Percentiles rank a stretch among this genome's conserved stretches.
phyloP scores from a whole-genome alignment of 2,329 filamentous ascomycete species.

The Mycocentrospora acerina region DNA sequence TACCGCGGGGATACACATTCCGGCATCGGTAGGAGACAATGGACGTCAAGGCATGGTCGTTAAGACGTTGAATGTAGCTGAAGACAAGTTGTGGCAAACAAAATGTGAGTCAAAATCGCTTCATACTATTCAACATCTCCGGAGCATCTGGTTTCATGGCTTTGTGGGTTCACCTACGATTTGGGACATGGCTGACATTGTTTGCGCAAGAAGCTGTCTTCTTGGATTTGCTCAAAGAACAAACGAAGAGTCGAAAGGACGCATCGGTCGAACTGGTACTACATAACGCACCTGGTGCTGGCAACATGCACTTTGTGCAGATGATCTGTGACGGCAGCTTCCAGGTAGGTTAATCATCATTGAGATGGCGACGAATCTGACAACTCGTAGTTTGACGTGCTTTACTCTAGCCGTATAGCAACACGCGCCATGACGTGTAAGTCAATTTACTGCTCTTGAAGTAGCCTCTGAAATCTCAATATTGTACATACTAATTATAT shows the following conservation, averaged over 20 bases:
- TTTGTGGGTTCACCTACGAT: no score
- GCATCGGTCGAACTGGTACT: slow-evolving; percentile 46
- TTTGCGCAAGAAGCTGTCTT: slow-evolving; percentile 57
- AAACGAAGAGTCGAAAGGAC: slow-evolving; percentile 48
- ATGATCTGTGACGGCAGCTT: slow-evolving; percentile 87
- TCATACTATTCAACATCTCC: no score
- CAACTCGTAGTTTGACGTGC: slow-evolving; percentile 70
- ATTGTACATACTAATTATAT: slow-evolving; percentile 12
- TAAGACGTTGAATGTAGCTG: slow-evolving; percentile 64
- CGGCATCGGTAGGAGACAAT: slow-evolving; percentile 57
- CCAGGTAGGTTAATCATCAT: slow-evolving; percentile 48
- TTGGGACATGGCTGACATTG: slow-evolving; percentile 21
- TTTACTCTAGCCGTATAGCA: slow-evolving; percentile 82
- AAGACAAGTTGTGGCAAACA: slow-evolving; percentile 74
- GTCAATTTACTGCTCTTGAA: no score
- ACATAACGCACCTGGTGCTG: slow-evolving; percentile 64
- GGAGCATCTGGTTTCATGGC: no score
- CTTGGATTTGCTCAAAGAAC: slow-evolving; percentile 59
- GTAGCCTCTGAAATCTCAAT: no score
- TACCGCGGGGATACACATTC: slow-evolving; percentile 75
- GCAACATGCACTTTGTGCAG: slow-evolving; percentile 84
- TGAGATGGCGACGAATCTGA: slow-evolving; percentile 1
- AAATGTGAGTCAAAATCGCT: slow-evolving; percentile 61
- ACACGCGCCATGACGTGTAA: slow-evolving; percentile 53
- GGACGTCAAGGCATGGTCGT: slow-evolving; percentile 68